These are phyloP conservation scores for Pseudocercospora cruenta DNA, from an alignment of 2,329 filamentous ascomycete genomes.

Conservation along the genomic window DNA sequence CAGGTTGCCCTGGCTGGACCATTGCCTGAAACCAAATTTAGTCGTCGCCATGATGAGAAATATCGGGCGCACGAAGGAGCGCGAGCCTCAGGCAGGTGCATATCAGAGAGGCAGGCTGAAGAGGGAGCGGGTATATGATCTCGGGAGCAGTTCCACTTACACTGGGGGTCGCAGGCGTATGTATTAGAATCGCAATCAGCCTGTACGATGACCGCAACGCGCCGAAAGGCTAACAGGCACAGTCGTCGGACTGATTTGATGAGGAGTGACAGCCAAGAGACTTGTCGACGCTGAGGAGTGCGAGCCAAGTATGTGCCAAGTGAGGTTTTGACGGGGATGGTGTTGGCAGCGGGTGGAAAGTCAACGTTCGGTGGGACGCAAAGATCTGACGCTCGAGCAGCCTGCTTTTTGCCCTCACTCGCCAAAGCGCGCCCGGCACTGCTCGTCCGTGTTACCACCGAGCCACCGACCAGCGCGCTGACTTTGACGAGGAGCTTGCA, in stretches of 20 bases:
- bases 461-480: background rate
- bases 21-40: constrained; percentile 23
- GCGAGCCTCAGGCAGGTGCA: constrained; percentile 7
- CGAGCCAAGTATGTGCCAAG: constrained; percentile 10
- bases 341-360: background rate
- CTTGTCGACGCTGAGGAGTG: constrained; percentile 1
- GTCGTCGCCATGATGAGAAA: constrained; percentile 15
- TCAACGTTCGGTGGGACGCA: background rate
- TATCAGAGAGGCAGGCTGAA: background rate
- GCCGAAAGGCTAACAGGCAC: constrained; percentile 11
- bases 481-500: background rate
- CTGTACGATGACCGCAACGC: constrained; percentile 18
- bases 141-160: constrained; percentile 9
- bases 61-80: background rate
- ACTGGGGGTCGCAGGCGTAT: background rate
- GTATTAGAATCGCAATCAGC: background rate
- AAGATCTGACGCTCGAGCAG: constrained; percentile 1
- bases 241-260: constrained; percentile 8
- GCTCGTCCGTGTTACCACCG: constrained; percentile 3
- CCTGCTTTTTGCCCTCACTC: background rate
- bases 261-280: constrained; percentile 5
- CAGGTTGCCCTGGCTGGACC: constrained; percentile 18
- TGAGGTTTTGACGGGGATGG: constrained; percentile 3
- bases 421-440: constrained; percentile 1
- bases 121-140: background rate